phyloP scores from a whole-genome alignment of 2,329 filamentous ascomycete species.

The Myriosclerotinia duriaeana region DNA sequence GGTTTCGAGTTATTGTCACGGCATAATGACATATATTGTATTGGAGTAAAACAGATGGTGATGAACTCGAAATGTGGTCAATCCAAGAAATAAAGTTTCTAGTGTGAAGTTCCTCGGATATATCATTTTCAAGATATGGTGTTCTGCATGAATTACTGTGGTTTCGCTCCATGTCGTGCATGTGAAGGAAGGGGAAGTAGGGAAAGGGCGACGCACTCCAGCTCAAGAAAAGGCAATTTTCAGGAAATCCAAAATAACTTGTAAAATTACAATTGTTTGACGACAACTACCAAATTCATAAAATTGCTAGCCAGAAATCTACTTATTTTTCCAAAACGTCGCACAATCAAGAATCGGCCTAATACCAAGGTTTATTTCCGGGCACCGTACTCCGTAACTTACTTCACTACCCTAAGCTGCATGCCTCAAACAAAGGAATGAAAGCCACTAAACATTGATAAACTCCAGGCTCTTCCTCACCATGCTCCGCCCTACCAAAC shows the following conservation, averaged over 20 bases:
- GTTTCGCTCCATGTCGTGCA: background rate
- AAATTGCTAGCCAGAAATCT: background rate
- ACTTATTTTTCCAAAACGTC: background rate
- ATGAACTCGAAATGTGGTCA: too few species aligned
- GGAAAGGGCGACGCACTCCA: background rate
- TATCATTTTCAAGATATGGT: background rate
- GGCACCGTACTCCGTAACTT: slow-evolving; percentile 20
- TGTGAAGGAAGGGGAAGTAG: background rate
- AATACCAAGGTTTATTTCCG: background rate
- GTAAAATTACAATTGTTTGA: background rate
- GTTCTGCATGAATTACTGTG: background rate
- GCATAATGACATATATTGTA: too few species aligned
- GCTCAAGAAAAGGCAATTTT: background rate
- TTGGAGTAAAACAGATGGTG: too few species aligned
- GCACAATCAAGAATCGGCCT: background rate
- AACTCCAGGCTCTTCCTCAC: slow-evolving; percentile 8
- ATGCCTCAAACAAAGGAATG: slow-evolving; percentile 13
- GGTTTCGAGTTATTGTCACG: background rate
- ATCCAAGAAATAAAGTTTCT: background rate
- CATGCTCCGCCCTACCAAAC: slow-evolving; percentile 21
- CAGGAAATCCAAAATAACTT: background rate
- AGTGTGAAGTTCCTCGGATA: background rate
- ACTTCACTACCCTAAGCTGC: too few species aligned
- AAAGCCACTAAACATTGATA: background rate
- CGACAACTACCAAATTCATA: background rate